A percentile compares a stretch with the other conserved stretches of the same genome.
These are phyloP conservation scores for Daldinia eschscholtzii DNA, from an alignment of 2,329 filamentous ascomycete genomes.

Conservation along the genomic window DNA sequence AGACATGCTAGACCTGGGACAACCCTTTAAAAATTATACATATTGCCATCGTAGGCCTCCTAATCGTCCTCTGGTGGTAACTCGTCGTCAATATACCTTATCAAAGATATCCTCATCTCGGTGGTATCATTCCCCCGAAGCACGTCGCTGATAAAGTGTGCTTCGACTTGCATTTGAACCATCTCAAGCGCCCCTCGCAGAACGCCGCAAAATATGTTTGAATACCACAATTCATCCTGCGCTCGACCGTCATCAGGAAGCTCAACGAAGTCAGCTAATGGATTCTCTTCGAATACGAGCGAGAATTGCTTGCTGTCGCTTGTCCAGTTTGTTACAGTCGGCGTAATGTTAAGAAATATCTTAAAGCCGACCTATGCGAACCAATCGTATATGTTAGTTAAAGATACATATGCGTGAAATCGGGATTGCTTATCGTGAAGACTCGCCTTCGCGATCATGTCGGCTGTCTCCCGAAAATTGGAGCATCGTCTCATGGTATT, in stretches of 20 bases:
- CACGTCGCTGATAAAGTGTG: slow-evolving; percentile 94
- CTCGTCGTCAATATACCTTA: slow-evolving; percentile 97
- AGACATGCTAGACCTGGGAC: background rate
- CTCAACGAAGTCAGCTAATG: slow-evolving; percentile 96
- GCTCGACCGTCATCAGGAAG: slow-evolving; percentile 94
- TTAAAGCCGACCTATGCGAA: slow-evolving; percentile 88
- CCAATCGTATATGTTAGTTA: slow-evolving; percentile 39
- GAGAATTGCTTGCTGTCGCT: slow-evolving; percentile 97
- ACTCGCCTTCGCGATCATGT: slow-evolving; percentile 90
- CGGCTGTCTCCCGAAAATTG: slow-evolving; percentile 95
- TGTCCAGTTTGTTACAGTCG: slow-evolving; percentile 94
- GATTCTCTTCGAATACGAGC: slow-evolving; percentile 95
- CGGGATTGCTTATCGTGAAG: background rate
- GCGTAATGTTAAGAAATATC: slow-evolving; percentile 97
- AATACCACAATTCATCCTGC: slow-evolving; percentile 98
- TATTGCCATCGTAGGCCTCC: slow-evolving; percentile 20
- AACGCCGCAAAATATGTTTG: slow-evolving; percentile 95
- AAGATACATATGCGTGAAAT: slow-evolving; percentile 1
- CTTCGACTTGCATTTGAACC: slow-evolving; percentile 99
- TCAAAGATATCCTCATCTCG: slow-evolving; percentile 92
- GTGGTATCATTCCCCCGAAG: slow-evolving; percentile 94
- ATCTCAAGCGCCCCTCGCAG: slow-evolving; percentile 93
- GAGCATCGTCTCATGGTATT: slow-evolving; percentile 88
- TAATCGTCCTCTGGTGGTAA: slow-evolving; percentile 96
- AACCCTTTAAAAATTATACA: background rate